Evolutionary conservation across 805 yeast genomes (phyloP).

Genomic region (Clavispora santaluciae): DNA sequence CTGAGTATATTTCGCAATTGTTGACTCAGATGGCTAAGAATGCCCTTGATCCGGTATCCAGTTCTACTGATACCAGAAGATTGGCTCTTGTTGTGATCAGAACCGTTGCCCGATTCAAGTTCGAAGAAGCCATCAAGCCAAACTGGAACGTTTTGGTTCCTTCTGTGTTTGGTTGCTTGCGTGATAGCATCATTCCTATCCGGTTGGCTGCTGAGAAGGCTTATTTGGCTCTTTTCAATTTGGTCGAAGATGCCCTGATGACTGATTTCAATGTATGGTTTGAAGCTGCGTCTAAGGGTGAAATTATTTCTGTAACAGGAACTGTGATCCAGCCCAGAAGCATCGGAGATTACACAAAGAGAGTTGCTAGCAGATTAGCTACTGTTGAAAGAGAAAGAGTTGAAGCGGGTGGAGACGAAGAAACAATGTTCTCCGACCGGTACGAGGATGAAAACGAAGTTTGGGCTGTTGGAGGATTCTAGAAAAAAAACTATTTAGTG

Average conservation of each 20-base stretch:
- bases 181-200: constrained; percentile 87
- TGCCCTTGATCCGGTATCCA: constrained; percentile 50
- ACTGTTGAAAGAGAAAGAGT: constrained; percentile 82
- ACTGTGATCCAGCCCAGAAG: constrained; percentile 58
- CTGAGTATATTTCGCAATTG: constrained; percentile 38
- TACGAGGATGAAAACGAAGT: constrained; percentile 83
- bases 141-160: constrained; percentile 58
- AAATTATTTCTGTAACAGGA: constrained; percentile 43
- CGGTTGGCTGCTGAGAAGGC: constrained; percentile 94
- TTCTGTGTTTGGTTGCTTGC: constrained; percentile 71
- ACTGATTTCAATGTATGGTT: constrained; percentile 64
- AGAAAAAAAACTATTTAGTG: not conserved
- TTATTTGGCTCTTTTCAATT: constrained; percentile 62
- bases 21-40: constrained; percentile 47
- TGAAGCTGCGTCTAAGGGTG: constrained; percentile 27
- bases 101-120: constrained; percentile 65
- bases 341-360: constrained; percentile 78
- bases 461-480: constrained; percentile 73
- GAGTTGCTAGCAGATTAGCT: constrained; percentile 88
- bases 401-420: constrained; percentile 86
- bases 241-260: constrained; percentile 62
- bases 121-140: constrained; percentile 45
- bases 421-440: constrained; percentile 77
- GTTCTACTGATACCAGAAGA: constrained; percentile 74
- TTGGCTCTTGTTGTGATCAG: constrained; percentile 70